phyloP scores from a whole-genome alignment of 202 grass and related monocot species.

The Thinopyrum obtusiflorum region DNA sequence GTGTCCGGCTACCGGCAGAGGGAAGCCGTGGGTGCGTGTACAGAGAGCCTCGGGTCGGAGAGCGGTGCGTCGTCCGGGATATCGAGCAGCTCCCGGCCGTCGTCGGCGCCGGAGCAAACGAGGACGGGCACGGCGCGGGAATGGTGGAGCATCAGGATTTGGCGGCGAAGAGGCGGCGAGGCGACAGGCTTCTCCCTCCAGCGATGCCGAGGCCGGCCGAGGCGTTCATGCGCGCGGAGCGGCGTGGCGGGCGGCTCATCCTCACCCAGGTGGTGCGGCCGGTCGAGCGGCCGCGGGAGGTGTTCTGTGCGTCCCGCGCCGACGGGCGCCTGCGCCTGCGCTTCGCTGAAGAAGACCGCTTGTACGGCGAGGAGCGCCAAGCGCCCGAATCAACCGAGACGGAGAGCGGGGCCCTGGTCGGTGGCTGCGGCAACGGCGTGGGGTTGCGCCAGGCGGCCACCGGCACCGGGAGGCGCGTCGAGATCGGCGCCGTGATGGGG shows the following conservation, averaged over 20 bases:
- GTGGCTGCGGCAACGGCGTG: not conserved
- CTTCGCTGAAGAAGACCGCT: not conserved
- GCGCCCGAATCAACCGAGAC: not conserved
- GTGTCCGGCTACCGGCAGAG: not conserved
- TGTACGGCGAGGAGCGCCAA: not conserved
- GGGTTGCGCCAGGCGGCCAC: constrained; percentile 11
- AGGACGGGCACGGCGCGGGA: not conserved
- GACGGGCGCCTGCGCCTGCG: constrained; percentile 43
- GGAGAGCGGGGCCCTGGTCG: not conserved
- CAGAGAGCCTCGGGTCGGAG: constrained; percentile 70
- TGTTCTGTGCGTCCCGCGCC: constrained; percentile 44
- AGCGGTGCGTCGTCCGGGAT: constrained; percentile 54
- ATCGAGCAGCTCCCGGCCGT: not conserved
- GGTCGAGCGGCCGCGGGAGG: constrained; percentile 19
- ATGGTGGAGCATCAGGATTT: too few species aligned
- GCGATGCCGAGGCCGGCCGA: constrained; percentile 37
- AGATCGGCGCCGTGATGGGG: constrained; percentile 33
- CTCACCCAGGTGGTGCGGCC: constrained; percentile 42
- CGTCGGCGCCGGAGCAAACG: not conserved
- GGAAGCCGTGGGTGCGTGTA: constrained; percentile 40
- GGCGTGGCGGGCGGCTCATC: constrained; percentile 61
- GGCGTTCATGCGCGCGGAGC: constrained; percentile 58
- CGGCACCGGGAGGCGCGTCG: not conserved
- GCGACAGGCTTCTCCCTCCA: constrained; percentile 13
- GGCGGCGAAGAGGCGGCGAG: constrained; percentile 1